Evolutionary conservation across 306 rosid genomes (phyloP).

Genomic region (Erythrophleum fordii): DNA sequence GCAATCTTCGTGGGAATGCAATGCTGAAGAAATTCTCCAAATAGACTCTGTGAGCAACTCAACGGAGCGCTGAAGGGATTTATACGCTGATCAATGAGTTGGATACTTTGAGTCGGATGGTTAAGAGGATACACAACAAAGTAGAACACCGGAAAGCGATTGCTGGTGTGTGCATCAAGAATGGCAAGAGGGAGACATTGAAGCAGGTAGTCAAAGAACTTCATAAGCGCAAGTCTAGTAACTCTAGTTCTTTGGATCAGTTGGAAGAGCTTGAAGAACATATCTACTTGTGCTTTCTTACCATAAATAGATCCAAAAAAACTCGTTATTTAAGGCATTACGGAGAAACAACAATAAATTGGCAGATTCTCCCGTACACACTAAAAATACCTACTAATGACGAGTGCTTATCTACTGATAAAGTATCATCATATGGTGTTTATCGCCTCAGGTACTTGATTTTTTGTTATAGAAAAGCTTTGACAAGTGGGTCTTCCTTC

Average conservation of each 20-base stretch:
- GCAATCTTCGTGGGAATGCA: no score
- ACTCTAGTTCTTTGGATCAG: slow-evolving; percentile 61
- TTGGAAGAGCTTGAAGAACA: slow-evolving; percentile 81
- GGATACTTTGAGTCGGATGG: slow-evolving; percentile 73
- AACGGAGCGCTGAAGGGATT: slow-evolving; percentile 73
- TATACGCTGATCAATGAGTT: slow-evolving; percentile 68
- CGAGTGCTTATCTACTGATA: no score
- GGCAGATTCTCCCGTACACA: no score
- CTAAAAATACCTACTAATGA: no score
- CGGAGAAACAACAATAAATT: slow-evolving; percentile 7
- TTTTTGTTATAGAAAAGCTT: no score
- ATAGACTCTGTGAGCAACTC: slow-evolving; percentile 46
- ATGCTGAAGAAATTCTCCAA: no score
- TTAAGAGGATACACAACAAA: slow-evolving; percentile 60
- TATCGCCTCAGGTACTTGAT: no score
- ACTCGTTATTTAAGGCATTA: slow-evolving; percentile 54
- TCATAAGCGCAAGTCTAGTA: slow-evolving; percentile 44
- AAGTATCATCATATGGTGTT: no score
- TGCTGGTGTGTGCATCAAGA: slow-evolving; percentile 55
- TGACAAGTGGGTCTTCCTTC: no score
- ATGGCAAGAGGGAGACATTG: slow-evolving; percentile 50
- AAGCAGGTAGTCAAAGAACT: slow-evolving; percentile 60
- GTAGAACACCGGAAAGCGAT: slow-evolving; percentile 64
- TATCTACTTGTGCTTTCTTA: slow-evolving; percentile 65
- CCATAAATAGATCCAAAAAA: slow-evolving; percentile 70